Evolutionary conservation across 208 protist species (phyloP).

Genomic region (Trypanosoma conorhini): DNA sequence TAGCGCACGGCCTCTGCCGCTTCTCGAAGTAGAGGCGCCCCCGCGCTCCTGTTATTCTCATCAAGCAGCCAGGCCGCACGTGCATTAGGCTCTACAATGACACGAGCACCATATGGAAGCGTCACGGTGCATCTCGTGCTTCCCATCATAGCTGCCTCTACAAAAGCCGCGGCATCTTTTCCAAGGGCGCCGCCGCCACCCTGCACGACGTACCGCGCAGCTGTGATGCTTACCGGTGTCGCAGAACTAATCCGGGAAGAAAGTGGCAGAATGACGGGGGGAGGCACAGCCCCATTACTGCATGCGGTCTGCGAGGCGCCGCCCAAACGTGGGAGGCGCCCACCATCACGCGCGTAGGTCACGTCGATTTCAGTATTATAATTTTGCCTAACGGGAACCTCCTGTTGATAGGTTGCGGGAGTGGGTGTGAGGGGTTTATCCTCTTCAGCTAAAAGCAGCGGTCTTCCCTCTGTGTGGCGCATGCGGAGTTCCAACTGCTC

Average conservation of each 20-base stretch:
- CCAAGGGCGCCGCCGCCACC: conserved; percentile 20
- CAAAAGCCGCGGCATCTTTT: conserved; percentile 18
- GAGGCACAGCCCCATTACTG: conserved; percentile 20
- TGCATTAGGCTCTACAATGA: conserved; percentile 32
- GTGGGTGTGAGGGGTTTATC: background rate
- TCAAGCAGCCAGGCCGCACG: conserved; percentile 21
- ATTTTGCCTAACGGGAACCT: background rate
- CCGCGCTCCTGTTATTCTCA: background rate
- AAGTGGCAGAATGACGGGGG: conserved; percentile 54
- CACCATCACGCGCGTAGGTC: background rate
- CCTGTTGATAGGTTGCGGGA: conserved; percentile 6
- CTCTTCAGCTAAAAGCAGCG: conserved; percentile 45
- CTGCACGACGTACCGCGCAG: conserved; percentile 37
- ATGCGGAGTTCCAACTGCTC: conserved; percentile 41
- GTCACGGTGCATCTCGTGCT: conserved; percentile 2
- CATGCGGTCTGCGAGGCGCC: no score
- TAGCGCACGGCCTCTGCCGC: conserved; percentile 31
- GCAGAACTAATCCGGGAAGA: conserved; percentile 46
- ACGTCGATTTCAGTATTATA: conserved; percentile 1
- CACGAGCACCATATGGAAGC: conserved; percentile 15
- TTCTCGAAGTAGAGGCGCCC: background rate
- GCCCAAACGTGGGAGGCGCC: no score
- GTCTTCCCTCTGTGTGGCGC: conserved; percentile 48
- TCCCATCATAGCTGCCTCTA: conserved; percentile 38
- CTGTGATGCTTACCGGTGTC: conserved; percentile 51